Conservation (phyloP, 805 yeast genomes). For the Metschnikowia amazonensis region DNA sequence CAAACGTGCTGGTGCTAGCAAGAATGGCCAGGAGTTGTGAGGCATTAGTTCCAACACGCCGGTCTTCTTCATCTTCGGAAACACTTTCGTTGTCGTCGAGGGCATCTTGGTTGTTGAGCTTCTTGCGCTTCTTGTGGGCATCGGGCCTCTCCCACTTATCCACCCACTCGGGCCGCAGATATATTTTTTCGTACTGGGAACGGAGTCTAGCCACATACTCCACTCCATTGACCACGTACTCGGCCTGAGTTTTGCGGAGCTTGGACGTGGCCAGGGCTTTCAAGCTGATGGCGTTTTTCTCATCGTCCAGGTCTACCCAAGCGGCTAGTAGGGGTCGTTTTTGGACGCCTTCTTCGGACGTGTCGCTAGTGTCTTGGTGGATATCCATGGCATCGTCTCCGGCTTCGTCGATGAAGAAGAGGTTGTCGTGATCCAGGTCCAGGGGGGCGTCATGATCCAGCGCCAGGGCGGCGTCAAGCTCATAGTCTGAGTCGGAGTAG, state of each 20-base stretch:
- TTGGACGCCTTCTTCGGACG: slow-evolving; percentile 27
- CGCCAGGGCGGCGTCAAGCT: slow-evolving; percentile 19
- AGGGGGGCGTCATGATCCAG: slow-evolving; percentile 7
- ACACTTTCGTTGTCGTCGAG: slow-evolving; percentile 12
- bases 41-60: slow-evolving; percentile 21
- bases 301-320: slow-evolving; percentile 95
- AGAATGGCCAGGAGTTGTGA: slow-evolving; percentile 33
- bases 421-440: slow-evolving; percentile 19
- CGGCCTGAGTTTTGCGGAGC: slow-evolving; percentile 58
- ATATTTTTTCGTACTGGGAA: slow-evolving; percentile 65
- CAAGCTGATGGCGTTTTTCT: slow-evolving; percentile 59
- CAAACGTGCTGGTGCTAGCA: slow-evolving; percentile 33
- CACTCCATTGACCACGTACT: slow-evolving; percentile 51
- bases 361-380: slow-evolving; percentile 23
- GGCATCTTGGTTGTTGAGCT: not conserved
- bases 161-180: slow-evolving; percentile 87
- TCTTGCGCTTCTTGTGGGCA: not conserved
- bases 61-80: slow-evolving; percentile 24
- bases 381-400: slow-evolving; percentile 29
- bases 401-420: slow-evolving; percentile 44
- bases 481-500: slow-evolving; percentile 40
- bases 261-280: slow-evolving; percentile 62
- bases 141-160: slow-evolving; percentile 21
- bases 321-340: slow-evolving; percentile 5
- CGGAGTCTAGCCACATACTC: slow-evolving; percentile 63